These are phyloP conservation scores for Imleria badia DNA, from an alignment of 768 basidiomycete species.

Conservation along the genomic window DNA sequence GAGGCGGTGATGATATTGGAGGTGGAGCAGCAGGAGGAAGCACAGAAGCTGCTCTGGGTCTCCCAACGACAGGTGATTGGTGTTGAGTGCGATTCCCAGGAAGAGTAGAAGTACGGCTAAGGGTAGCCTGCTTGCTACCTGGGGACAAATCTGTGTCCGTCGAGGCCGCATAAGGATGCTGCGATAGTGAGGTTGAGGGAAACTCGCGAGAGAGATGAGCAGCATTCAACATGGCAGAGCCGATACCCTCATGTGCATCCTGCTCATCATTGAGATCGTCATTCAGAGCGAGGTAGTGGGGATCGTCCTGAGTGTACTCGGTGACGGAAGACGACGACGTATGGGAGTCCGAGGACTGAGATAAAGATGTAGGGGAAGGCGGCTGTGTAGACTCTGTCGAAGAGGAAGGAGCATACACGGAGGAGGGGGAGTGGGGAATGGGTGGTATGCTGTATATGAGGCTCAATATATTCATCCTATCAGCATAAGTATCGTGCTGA, in stretches of 20 bases:
- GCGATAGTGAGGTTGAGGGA: constrained; percentile 22
- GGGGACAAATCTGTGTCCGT: constrained; percentile 39
- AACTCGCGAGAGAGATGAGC: constrained; percentile 31
- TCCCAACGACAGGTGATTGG: constrained; percentile 28
- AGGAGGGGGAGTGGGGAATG: constrained; percentile 62
- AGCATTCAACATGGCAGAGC: constrained; percentile 43
- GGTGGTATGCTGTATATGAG: constrained; percentile 86
- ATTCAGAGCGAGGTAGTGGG: constrained; percentile 19
- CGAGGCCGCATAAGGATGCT: constrained; percentile 54
- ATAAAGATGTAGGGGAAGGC: constrained; percentile 36
- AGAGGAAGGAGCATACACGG: constrained; percentile 44
- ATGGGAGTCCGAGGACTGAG: constrained; percentile 49
- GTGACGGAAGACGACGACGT: constrained; percentile 47
- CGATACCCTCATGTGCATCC: constrained; percentile 43
- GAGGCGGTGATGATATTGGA: constrained; percentile 59
- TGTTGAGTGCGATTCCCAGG: constrained; percentile 30
- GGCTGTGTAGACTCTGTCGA: constrained; percentile 38
- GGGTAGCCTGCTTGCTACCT: constrained; percentile 14
- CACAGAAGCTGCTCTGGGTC: constrained; percentile 55
- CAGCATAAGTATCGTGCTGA: constrained; percentile 93
- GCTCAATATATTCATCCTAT: constrained; percentile 90
- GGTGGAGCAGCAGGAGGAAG: constrained; percentile 68
- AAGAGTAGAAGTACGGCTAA: constrained; percentile 38
- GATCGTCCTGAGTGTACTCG: constrained; percentile 40
- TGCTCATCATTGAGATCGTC: constrained; percentile 32